Base-by-base conservation (phyloP, 1,284 basidiomycete species). In the Erythrobasidium hasegawianum region DNA sequence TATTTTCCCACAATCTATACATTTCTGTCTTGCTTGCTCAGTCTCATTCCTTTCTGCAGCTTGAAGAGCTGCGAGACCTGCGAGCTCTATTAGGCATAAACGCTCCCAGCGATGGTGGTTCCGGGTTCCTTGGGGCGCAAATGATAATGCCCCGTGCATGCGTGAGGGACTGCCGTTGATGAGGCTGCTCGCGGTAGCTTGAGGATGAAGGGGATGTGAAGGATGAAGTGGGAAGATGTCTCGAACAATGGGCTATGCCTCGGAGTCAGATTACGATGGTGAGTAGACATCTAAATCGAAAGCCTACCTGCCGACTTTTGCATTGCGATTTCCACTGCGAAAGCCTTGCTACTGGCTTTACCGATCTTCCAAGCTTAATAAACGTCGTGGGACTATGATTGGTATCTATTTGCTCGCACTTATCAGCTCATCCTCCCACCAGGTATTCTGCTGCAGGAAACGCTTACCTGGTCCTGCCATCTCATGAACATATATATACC, bases 401-500 rank as follows among this genome's bases (percentile, higher is more conserved):
- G 13, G 18, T 22, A 20, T 38, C 33, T n/a, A n/a, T 16, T 11
- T 49, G 10, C 13, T 27, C 8, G 38, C 29, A 33, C 27, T n/a
- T 1, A 2, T 26, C 11, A 14, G 24, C 24, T 10, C 43, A 11
- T 45, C 20, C 14, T 26, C 3, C 16, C 4, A 2, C 10, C 14
- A 20, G 9, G 29, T 16, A n/a, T 16, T 27, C 22, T 2, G 1
- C 9, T 47, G 47, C 55, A n/a, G 27, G 13, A 22, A 7, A 13
- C 10, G 1, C 22, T n/a, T 20, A 38, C 53, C 27, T 10, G 43
- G 49, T 1, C 64, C 45, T 38, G 70, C 60, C 29, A 74, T 69
- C 50, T 74, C 72, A 50, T 73, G 70, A 0, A 71, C 62, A 62
- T 74, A 74, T 26, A 74, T 68, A 47, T 69, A 72, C 61, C 73